Conservation (phyloP, 2,329 filamentous ascomycete species). For the Cordyceps fumosorosea region DNA sequence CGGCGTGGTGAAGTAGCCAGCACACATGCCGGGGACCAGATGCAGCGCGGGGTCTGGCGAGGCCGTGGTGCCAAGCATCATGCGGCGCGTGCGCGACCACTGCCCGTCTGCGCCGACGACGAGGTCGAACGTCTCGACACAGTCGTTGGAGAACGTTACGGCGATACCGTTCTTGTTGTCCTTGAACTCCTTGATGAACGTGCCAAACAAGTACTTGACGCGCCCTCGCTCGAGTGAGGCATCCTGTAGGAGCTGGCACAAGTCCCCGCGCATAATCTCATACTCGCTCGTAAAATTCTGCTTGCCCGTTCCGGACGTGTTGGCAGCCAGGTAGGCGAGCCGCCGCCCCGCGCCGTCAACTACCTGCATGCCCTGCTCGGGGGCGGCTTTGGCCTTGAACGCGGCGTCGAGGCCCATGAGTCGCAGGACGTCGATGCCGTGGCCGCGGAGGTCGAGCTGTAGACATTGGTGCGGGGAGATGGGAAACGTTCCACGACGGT, state of each 20-base stretch:
- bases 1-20: constrained; percentile 29
- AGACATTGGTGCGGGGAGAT: constrained; percentile 37
- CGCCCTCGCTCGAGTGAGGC: constrained; percentile 15
- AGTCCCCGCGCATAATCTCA: constrained; percentile 49
- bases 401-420: constrained; percentile 44
- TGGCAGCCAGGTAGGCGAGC: constrained; percentile 33
- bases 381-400: constrained; percentile 34
- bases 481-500: constrained; percentile 37
- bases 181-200: constrained; percentile 18
- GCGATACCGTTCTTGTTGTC: constrained; percentile 26
- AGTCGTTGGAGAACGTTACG: constrained; percentile 37
- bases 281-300: constrained; percentile 40
- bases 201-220: constrained; percentile 25
- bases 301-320: constrained; percentile 16
- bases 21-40: constrained; percentile 20
- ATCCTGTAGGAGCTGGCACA: constrained; percentile 38
- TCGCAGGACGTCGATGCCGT: constrained; percentile 42
- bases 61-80: constrained; percentile 27
- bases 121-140: constrained; percentile 39
- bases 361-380: constrained; percentile 40
- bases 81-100: constrained; percentile 39
- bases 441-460: constrained; percentile 47
- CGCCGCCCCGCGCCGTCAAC: constrained; percentile 33
- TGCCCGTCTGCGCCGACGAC: constrained; percentile 51
- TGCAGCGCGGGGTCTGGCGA: constrained; percentile 17